These are phyloP conservation scores for Aureobasidium sp. DNA, from an alignment of 2,329 filamentous ascomycete species.

Conservation along the genomic window DNA sequence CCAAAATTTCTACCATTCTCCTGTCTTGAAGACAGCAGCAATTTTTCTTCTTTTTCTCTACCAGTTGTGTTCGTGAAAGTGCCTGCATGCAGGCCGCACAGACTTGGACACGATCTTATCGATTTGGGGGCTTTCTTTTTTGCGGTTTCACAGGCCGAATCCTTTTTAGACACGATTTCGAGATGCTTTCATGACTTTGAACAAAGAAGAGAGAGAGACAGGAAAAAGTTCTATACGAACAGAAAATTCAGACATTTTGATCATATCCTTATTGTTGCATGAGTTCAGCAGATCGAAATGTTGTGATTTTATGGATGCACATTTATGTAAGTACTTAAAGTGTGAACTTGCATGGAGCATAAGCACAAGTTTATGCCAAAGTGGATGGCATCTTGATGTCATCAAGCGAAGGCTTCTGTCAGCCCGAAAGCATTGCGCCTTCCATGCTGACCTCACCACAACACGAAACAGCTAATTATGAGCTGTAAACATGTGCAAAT, in stretches of 20 bases:
- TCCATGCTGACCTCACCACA: background rate
- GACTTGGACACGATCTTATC: background rate
- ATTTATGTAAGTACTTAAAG: background rate
- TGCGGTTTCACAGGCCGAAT: background rate
- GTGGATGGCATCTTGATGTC: background rate
- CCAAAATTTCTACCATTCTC: background rate
- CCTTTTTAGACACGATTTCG: background rate
- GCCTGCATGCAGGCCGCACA: slow-evolving; percentile 10
- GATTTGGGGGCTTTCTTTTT: background rate
- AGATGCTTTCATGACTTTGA: slow-evolving; percentile 2
- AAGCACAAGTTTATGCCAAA: background rate
- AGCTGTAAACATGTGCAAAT: background rate
- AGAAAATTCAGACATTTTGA: background rate
- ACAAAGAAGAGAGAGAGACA: background rate
- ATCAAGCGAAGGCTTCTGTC: background rate
- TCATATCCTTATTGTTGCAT: background rate
- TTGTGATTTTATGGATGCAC: background rate
- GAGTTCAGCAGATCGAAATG: background rate
- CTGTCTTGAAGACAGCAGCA: slow-evolving; percentile 8
- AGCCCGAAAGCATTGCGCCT: background rate
- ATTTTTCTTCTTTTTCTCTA: background rate
- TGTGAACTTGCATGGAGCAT: background rate
- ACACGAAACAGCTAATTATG: background rate
- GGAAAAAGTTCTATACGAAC: background rate
- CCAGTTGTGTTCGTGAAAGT: background rate